A percentile compares a stretch with the other conserved stretches of the same genome.
Evolutionary conservation across 2,329 filamentous ascomycete species (phyloP).

Genomic region (Cordyceps farinosa): DNA sequence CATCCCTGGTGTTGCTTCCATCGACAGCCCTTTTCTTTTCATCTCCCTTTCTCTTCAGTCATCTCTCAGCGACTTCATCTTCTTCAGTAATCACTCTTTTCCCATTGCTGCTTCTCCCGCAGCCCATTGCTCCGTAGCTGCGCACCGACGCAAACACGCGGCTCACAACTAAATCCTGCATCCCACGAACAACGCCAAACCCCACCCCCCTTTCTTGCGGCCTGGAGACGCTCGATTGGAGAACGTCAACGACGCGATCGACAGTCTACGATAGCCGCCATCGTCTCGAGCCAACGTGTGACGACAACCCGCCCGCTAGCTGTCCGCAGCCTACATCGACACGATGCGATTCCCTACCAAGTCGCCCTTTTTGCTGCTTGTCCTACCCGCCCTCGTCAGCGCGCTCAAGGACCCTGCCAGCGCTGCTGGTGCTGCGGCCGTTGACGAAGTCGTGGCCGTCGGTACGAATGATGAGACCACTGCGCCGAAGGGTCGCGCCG

Average conservation of each 20-base stretch:
- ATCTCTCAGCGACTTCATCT: not conserved
- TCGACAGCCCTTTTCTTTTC: not conserved
- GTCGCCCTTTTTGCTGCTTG: constrained; percentile 52
- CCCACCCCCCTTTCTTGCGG: not conserved
- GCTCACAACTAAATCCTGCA: not conserved
- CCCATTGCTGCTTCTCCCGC: not conserved
- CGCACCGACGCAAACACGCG: not conserved
- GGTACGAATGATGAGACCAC: constrained; percentile 23
- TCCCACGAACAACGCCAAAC: not conserved
- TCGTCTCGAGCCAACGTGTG: not conserved
- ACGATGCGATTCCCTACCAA: constrained; percentile 54
- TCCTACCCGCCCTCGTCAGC: constrained; percentile 48
- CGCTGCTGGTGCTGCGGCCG: not conserved
- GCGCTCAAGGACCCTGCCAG: constrained; percentile 30
- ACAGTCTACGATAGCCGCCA: not conserved
- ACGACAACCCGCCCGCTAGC: not conserved
- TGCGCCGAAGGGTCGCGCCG: constrained; percentile 32
- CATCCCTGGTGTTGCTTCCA: constrained; percentile 11
- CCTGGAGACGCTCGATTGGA: not conserved
- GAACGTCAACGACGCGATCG: not conserved
- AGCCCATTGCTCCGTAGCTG: not conserved
- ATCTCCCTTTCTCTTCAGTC: not conserved
- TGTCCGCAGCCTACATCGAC: constrained; percentile 10
- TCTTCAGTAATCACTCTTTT: not conserved
- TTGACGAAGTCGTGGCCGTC: constrained; percentile 22